Evolutionary conservation across 2,329 filamentous ascomycete species (phyloP), one percentile per base, ranked within the genome.

Genomic region (Metarhizium guizhouense): DNA sequence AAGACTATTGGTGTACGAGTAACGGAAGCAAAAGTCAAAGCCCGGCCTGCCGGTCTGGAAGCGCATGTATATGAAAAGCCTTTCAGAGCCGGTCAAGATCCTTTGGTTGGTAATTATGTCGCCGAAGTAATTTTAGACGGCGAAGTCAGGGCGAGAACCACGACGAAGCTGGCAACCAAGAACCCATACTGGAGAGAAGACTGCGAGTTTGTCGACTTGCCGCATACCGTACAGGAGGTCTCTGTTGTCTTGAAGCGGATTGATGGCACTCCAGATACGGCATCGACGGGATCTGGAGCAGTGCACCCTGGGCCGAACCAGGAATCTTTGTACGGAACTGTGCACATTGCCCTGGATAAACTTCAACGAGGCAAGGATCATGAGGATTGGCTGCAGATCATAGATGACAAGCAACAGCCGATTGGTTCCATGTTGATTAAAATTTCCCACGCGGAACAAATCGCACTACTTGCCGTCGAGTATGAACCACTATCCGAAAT

Each of bases 341-440:
- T 96, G n/a, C 90, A 96, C 62, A 82, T 96, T 34, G 81, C 85
- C 20, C 75, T 96, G 7, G 86, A 92, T 57, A 87, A 91, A 59
- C 71, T 96, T 16, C 88, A 93, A 42, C 79, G 83, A 0, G 86
- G 85, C 16, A 87, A 87, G 64, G 88, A 93, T 56, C 80, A 86
- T 38, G 93, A 97, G 69, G 87, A 91, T 64, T 96, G 92, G 93
- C 87, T 90, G 75, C 87, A 86, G 16, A 83, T 96, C 25, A 72
- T 86, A 51, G 90, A 96, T 64, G 85, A 87, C 61, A 84, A 82
- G 60, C 84, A 89, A 58, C 86, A 91, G 62, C 76, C 79, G 1
- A 81, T 95, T 51, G 93, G 92, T 32, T 90, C 92, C 59, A 87
- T 96, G 75, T 78, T 95, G 53, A 83, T 96, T 71, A 90, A 85